Evolutionary conservation across 495 filamentous ascomycete species (phyloP).

Genomic region (Lasiosphaeriaceae sp.): DNA sequence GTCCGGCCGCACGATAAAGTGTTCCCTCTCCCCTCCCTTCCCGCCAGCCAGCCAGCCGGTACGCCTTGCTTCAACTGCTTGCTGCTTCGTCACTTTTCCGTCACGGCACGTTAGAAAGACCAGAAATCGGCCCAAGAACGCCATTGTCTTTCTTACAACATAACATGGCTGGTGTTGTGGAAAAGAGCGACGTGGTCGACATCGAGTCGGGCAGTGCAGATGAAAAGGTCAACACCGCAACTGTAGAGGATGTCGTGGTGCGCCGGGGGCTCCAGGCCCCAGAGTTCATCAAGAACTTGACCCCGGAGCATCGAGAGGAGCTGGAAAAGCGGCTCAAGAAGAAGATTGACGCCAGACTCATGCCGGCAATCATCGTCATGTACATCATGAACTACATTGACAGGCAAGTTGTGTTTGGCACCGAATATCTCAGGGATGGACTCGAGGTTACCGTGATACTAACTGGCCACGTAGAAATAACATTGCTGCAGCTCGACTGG

Average conservation of each 20-base stretch:
- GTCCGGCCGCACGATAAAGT: background rate
- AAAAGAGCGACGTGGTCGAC: background rate
- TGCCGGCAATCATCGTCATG: conserved; percentile 52
- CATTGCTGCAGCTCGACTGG: conserved; percentile 50
- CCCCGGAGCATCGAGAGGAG: conserved; percentile 41
- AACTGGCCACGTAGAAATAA: conserved; percentile 37
- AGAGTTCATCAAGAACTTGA: conserved; percentile 42
- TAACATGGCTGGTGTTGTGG: background rate
- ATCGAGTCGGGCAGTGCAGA: conserved; percentile 13
- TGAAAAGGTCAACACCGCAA: conserved; percentile 11
- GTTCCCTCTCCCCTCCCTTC: background rate
- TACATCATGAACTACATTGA: conserved; percentile 84
- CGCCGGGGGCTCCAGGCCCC: conserved; percentile 36
- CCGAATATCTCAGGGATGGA: background rate
- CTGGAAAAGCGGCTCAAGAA: conserved; percentile 51
- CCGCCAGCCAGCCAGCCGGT: background rate
- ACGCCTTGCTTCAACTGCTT: background rate
- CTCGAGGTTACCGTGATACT: background rate
- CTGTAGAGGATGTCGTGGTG: conserved; percentile 9
- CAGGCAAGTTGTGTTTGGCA: conserved; percentile 32
- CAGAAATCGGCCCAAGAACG: background rate
- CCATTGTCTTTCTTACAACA: background rate
- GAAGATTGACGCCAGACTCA: conserved; percentile 60
- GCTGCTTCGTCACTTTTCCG: background rate
- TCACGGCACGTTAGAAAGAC: background rate